Conservation (phyloP, 2,329 filamentous ascomycete genomes). For the Xylaria sp. region DNA sequence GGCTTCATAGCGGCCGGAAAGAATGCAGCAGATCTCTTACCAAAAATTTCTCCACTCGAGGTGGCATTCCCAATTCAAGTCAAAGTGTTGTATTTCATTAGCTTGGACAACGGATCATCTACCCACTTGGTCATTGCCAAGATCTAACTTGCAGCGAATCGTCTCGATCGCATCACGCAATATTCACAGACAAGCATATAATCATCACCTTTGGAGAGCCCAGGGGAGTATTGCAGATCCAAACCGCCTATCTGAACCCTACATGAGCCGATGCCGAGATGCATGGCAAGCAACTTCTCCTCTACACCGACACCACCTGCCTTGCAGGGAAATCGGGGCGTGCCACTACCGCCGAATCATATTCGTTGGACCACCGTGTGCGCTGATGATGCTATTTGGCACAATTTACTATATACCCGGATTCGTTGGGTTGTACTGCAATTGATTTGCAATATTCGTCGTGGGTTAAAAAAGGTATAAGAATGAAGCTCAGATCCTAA, state of each 20-base stretch:
- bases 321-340: conserved; percentile 33
- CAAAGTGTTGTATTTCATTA: neutral
- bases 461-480: conserved; percentile 12
- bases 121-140: conserved; percentile 34
- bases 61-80: conserved; percentile 2
- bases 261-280: conserved; percentile 23
- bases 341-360: conserved; percentile 29
- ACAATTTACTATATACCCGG: conserved; percentile 18
- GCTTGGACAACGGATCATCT: conserved; percentile 15
- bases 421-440: conserved; percentile 7
- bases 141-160: conserved; percentile 1
- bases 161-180: conserved; percentile 35
- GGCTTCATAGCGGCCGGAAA: neutral
- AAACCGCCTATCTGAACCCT: conserved; percentile 28
- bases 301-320: conserved; percentile 33
- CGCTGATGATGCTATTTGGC: conserved; percentile 37
- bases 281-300: conserved; percentile 18
- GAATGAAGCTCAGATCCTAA: neutral
- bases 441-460: conserved; percentile 25
- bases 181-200: conserved; percentile 32
- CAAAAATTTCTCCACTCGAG: neutral
- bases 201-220: conserved; percentile 18
- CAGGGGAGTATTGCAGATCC: conserved; percentile 17
- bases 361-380: conserved; percentile 5
- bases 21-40: neutral